Evolutionary conservation across 2,329 filamentous ascomycete species (phyloP).

Genomic region (Mycosphaerelloides madeirae): DNA sequence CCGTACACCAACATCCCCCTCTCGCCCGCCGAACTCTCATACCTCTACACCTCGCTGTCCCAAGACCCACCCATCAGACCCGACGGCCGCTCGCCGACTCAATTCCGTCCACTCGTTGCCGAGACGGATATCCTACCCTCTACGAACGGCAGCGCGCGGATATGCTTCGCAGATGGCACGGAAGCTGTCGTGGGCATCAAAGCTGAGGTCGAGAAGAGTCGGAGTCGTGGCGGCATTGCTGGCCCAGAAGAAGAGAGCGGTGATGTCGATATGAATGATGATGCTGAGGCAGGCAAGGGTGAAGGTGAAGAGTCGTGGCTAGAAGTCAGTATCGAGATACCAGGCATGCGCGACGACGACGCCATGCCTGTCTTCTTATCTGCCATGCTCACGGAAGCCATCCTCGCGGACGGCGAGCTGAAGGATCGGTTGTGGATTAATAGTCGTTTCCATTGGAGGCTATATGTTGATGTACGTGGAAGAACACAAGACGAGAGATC

Average conservation of each 20-base stretch:
- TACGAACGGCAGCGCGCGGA: constrained; percentile 85
- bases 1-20: constrained; percentile 61
- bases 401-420: constrained; percentile 66
- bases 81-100: constrained; percentile 73
- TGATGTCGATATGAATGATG: constrained; percentile 42
- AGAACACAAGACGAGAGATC: neutral
- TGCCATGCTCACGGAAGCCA: constrained; percentile 81
- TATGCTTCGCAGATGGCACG: constrained; percentile 91
- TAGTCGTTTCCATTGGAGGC: constrained; percentile 86
- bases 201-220: constrained; percentile 80
- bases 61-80: constrained; percentile 80
- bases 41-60: constrained; percentile 81
- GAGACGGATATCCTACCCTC: constrained; percentile 86
- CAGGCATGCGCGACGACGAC: constrained; percentile 86
- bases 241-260: constrained; percentile 5
- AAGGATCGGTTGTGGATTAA: constrained; percentile 78
- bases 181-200: constrained; percentile 96
- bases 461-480: constrained; percentile 83
- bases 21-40: constrained; percentile 93
- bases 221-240: constrained; percentile 21
- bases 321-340: constrained; percentile 86
- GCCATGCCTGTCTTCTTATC: constrained; percentile 79
- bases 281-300: constrained; percentile 26
- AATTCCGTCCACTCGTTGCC: constrained; percentile 86
- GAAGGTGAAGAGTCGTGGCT: constrained; percentile 67